Conservation (phyloP, 208 protist species). For the Tritrichomonas foetus region DNA sequence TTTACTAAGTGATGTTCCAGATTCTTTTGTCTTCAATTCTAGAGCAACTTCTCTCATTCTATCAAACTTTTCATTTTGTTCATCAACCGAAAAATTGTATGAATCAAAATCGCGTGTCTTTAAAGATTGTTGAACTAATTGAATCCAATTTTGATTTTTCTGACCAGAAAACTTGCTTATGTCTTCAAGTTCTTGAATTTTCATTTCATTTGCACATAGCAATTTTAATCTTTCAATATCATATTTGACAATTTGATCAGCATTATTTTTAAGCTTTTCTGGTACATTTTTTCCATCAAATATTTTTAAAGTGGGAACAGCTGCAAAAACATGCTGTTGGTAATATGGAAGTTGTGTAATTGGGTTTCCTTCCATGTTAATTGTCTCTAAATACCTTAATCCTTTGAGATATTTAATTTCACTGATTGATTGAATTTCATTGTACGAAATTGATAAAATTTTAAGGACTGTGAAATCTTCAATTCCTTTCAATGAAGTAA, state of each 20-base stretch:
- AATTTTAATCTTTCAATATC: not conserved
- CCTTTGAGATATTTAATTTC: not conserved
- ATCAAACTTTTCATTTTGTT: too few relatives aligned
- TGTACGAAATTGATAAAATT: not conserved
- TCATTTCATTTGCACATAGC: not conserved
- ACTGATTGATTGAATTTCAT: not conserved
- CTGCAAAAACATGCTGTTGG: not conserved
- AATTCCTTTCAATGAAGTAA: not conserved
- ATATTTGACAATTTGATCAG: not conserved
- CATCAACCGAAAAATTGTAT: too few relatives aligned
- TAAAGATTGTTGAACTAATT: too few relatives aligned
- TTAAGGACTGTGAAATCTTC: not conserved
- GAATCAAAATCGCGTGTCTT: too few relatives aligned
- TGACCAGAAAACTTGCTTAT: not conserved
- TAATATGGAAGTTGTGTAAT: slow-evolving; percentile 4
- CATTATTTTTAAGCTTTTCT: not conserved
- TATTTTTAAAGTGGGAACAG: not conserved
- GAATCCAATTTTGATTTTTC: not conserved
- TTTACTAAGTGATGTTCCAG: not conserved
- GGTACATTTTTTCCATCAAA: not conserved
- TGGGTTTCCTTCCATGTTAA: not conserved
- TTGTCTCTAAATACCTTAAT: not conserved
- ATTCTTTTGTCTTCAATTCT: not conserved
- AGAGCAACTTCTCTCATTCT: too few relatives aligned
- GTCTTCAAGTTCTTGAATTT: not conserved